A percentile compares a stretch with the other conserved stretches of the same genome.
Conservation (phyloP, 1,284 basidiomycete species). For the Cutaneotrichosporon sp. region DNA sequence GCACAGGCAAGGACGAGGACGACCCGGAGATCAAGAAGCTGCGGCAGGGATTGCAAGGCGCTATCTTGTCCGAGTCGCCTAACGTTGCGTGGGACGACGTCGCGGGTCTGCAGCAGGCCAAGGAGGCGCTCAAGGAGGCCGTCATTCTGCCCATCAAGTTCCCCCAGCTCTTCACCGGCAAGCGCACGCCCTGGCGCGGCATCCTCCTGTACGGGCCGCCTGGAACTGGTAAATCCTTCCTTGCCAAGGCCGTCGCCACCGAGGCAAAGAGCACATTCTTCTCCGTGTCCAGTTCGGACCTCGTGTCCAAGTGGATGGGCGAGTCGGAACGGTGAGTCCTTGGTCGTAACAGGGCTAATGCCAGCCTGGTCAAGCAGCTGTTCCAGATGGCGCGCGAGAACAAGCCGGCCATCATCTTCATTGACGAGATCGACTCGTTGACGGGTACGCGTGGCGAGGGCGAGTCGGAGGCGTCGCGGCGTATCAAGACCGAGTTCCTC, state of each 20-base stretch:
- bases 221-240: slow-evolving; percentile 84
- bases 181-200: slow-evolving; percentile 93
- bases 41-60: slow-evolving; percentile 75
- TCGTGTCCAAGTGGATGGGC: slow-evolving; percentile 99
- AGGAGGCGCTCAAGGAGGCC: slow-evolving; percentile 94
- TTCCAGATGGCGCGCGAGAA: slow-evolving; percentile 94
- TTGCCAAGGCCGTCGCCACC: slow-evolving; percentile 97
- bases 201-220: slow-evolving; percentile 95
- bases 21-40: slow-evolving; percentile 96
- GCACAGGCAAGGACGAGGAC: slow-evolving; percentile 67
- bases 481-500: slow-evolving; percentile 98
- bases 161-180: slow-evolving; percentile 95
- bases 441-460: slow-evolving; percentile 92
- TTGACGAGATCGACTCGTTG: slow-evolving; percentile 96
- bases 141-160: slow-evolving; percentile 99
- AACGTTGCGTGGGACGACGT: slow-evolving; percentile 99
- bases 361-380: slow-evolving; percentile 87
- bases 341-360: not conserved
- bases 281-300: slow-evolving; percentile 87
- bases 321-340: slow-evolving; percentile 80
- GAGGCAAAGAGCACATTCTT: slow-evolving; percentile 99
- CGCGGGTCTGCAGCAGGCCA: slow-evolving; percentile 88
- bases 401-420: slow-evolving; percentile 97
- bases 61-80: slow-evolving; percentile 89
- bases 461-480: slow-evolving; percentile 88